Evolutionary conservation across 495 filamentous ascomycete genomes (phyloP), one percentile per base, ranked within the genome.

Genomic region (Rusavskia elegans): DNA sequence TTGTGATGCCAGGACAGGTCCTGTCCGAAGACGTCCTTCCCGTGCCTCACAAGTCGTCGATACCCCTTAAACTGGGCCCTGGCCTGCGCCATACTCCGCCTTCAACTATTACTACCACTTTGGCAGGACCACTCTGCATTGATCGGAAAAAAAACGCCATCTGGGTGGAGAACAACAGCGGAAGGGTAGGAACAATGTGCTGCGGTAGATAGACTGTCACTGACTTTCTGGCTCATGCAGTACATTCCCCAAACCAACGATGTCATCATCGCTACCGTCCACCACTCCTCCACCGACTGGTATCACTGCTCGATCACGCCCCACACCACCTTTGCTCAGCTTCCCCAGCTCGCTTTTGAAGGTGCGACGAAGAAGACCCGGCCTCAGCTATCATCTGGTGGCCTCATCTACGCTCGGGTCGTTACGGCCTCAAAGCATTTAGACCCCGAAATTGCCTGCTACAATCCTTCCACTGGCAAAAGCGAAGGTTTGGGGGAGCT

Each of bases 341-440:
- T 98, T 1, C 86, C 87, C 0, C 85, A 94, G 59, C 76, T 98
- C 8, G 77, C 89, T 21, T 98, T 98, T 63, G 89, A 95, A 65
- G 78, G 79, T 53, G 92, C 87, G 23, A 89, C 81, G 36, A 93
- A 87, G 64, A 98, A 97, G 64, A 93, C 87, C 3, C 78, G 88
- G 9, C 92, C 92, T 3, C 73, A 83, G 52, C 73, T 98, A 54
- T 65, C 69, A 38, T 64, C 76, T 3, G 87, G 89, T 30, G 77
- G 83, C 40, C 64, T 95, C 10, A 86, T 97, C 30, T 96, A 96
- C 66, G 89, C 89, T 13, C 81, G 92, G 35, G 68, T 77, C 23
- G 71, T 92, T 30, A 74, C 78, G 0, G 76, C 89, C 11, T 83
- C 85, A 46, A 80, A 81, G 40, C 82, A 89, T 60, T 85, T 87